These are phyloP conservation scores for Tritrichomonas foetus DNA, from an alignment of 208 protist genomes.

Conservation along the genomic window DNA sequence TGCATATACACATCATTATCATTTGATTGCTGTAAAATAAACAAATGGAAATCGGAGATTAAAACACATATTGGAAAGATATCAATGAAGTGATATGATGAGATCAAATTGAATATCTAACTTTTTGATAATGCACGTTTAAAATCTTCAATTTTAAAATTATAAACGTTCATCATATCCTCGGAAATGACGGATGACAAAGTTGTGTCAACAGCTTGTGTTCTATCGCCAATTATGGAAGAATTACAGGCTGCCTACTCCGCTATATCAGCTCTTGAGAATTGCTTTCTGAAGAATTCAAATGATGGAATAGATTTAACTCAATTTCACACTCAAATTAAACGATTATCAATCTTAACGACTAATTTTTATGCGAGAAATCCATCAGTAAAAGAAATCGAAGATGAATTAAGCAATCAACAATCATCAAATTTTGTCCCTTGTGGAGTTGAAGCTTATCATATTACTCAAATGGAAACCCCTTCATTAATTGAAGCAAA, in stretches of 20 bases:
- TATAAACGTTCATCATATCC: no score
- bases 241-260: neutral
- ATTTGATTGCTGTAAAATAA: no score
- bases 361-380: neutral
- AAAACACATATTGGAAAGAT: no score
- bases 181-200: neutral
- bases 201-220: neutral
- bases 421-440: neutral
- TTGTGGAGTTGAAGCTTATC: neutral
- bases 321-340: neutral
- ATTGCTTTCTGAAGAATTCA: neutral
- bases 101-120: no score
- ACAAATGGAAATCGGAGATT: no score
- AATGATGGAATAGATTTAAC: neutral
- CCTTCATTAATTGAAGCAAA: no score
- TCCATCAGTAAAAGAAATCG: neutral
- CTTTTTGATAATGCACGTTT: no score
- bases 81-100: no score
- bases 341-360: neutral
- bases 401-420: neutral
- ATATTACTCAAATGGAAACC: no score
- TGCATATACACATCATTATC: no score
- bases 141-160: no score
- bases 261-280: neutral
- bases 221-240: constrained; percentile 5